phyloP scores from a whole-genome alignment of 169 alveolate genomes.

The Besnoitia besnoiti region DNA sequence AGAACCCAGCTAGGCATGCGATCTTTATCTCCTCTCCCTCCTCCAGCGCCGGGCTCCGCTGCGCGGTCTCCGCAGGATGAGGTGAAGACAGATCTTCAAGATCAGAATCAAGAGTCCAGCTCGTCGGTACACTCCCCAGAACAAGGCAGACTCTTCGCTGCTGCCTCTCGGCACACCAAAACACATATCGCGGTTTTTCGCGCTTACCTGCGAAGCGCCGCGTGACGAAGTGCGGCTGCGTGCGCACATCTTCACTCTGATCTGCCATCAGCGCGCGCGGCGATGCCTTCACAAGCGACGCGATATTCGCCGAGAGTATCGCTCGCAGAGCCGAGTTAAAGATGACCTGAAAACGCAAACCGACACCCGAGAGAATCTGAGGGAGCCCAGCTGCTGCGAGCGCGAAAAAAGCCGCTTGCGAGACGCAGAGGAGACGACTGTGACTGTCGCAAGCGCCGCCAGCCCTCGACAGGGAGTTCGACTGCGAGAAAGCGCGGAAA shows the following conservation, averaged over 20 bases:
- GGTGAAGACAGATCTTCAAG: too few relatives aligned
- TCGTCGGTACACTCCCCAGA: too few relatives aligned
- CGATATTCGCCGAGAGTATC: background rate
- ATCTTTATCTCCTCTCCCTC: background rate
- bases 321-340: background rate
- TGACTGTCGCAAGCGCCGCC: background rate
- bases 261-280: background rate
- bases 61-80: too few relatives aligned
- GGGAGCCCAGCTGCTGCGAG: background rate
- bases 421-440: too few relatives aligned
- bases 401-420: background rate
- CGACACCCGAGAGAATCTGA: background rate
- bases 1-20: too few relatives aligned
- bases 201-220: background rate
- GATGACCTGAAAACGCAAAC: background rate
- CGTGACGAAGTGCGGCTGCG: slow-evolving; percentile 10
- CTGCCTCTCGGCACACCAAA: background rate
- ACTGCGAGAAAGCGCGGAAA: too few relatives aligned
- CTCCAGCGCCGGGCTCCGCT: too few relatives aligned
- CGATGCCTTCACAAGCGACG: background rate
- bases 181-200: background rate
- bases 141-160: too few relatives aligned
- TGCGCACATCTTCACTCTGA: background rate
- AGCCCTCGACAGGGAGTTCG: background rate
- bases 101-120: too few relatives aligned